Evolutionary conservation across 176 grass and related monocot genomes (phyloP).

Genomic region (Dendrocalamus sinicus): DNA sequence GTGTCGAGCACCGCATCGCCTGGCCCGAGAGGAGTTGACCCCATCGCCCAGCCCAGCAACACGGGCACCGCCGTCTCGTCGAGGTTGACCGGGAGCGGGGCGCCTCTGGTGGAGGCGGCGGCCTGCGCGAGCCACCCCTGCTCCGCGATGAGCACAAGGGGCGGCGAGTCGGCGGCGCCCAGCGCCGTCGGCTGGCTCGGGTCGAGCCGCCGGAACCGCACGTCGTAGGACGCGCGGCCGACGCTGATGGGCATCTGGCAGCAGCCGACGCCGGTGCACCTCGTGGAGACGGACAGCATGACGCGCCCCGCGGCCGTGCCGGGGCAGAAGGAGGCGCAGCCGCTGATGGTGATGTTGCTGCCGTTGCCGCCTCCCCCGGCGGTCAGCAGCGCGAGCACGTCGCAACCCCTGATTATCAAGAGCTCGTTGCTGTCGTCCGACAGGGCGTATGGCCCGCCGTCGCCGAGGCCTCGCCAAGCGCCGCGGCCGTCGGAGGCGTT

Average conservation of each 20-base stretch:
- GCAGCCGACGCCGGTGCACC: conserved; percentile 21
- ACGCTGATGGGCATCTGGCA: conserved; percentile 28
- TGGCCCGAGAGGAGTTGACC: neutral
- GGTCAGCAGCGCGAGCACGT: too few relatives aligned
- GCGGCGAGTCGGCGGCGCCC: too few relatives aligned
- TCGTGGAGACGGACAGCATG: too few relatives aligned
- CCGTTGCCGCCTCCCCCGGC: neutral
- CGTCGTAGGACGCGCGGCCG: neutral
- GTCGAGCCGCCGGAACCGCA: neutral
- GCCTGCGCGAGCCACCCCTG: neutral
- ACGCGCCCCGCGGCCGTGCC: neutral
- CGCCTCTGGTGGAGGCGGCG: too few relatives aligned
- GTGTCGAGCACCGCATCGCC: neutral
- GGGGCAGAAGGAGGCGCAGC: conserved; percentile 1
- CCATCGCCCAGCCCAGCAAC: conserved; percentile 26
- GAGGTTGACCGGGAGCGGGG: too few relatives aligned
- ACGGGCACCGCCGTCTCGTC: neutral
- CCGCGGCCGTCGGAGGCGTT: too few relatives aligned
- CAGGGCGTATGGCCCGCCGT: too few relatives aligned
- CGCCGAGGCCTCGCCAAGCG: too few relatives aligned
- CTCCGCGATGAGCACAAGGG: conserved; percentile 15
- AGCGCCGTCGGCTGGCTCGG: too few relatives aligned
- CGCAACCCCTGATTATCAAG: too few relatives aligned
- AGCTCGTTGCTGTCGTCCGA: too few relatives aligned
- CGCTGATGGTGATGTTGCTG: neutral